phyloP scores from a whole-genome alignment of 805 yeast genomes.

The Candida namnaoensis region DNA sequence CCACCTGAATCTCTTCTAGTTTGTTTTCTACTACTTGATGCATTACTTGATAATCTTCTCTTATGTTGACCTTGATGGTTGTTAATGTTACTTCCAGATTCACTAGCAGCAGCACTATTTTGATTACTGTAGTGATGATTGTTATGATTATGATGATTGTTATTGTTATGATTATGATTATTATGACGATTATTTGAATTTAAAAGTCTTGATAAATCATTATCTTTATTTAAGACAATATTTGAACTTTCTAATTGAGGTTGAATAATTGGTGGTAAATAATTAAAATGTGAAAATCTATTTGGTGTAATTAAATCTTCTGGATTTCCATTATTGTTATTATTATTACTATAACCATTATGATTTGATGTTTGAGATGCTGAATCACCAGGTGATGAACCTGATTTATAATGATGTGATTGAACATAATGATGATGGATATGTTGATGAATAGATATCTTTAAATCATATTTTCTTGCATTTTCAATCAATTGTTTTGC shows the following conservation, averaged over 20 bases:
- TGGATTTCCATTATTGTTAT: conserved; percentile 1
- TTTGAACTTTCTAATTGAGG: conserved; percentile 60
- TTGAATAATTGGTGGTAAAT: conserved; percentile 64
- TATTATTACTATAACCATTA: neutral
- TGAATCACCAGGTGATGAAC: conserved; percentile 14
- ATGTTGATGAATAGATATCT: conserved; percentile 76
- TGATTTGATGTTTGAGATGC: conserved; percentile 9
- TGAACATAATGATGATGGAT: conserved; percentile 65
- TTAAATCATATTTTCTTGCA: conserved; percentile 48
- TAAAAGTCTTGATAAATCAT: conserved; percentile 35
- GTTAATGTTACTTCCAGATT: too few relatives aligned
- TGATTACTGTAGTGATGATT: too few relatives aligned
- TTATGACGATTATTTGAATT: conserved; percentile 21
- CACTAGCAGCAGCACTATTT: too few relatives aligned
- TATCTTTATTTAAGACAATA: conserved; percentile 28
- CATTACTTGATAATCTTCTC: conserved; percentile 11
- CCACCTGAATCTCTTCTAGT: conserved; percentile 1
- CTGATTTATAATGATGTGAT: conserved; percentile 30
- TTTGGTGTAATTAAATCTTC: conserved; percentile 32
- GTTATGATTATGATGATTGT: conserved; percentile 4
- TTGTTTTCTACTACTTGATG: conserved; percentile 9
- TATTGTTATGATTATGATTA: conserved; percentile 1
- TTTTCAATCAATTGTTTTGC: conserved; percentile 51
- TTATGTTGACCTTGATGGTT: conserved; percentile 1
- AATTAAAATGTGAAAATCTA: conserved; percentile 65